phyloP scores from a whole-genome alignment of 768 basidiomycete genomes.

The Ramaria sp. region DNA sequence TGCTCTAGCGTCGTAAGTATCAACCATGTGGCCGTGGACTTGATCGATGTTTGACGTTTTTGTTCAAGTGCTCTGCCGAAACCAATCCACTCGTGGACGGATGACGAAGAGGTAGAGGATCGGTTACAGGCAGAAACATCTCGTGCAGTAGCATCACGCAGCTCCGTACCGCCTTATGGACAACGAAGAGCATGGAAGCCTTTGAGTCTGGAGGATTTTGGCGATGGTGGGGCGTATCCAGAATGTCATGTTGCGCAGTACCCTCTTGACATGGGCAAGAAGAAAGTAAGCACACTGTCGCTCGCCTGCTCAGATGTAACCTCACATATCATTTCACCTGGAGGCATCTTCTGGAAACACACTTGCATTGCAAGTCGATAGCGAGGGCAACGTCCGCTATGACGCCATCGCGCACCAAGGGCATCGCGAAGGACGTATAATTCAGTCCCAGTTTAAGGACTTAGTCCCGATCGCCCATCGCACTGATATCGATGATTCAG shows the following conservation, averaged over 20 bases:
- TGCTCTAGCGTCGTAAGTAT: slow-evolving; percentile 12
- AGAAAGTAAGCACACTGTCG: slow-evolving; percentile 53
- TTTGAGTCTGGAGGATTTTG: slow-evolving; percentile 70
- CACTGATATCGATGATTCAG: slow-evolving; percentile 72
- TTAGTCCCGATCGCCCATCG: slow-evolving; percentile 87
- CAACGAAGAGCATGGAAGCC: slow-evolving; percentile 83
- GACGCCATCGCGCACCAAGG: slow-evolving; percentile 97
- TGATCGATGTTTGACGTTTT: not conserved
- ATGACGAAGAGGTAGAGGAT: slow-evolving; percentile 57
- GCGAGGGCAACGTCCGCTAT: slow-evolving; percentile 92
- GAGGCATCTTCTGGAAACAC: slow-evolving; percentile 90
- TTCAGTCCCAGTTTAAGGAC: slow-evolving; percentile 97
- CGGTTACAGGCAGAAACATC: slow-evolving; percentile 20
- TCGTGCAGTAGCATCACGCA: slow-evolving; percentile 25
- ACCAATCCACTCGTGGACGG: slow-evolving; percentile 42
- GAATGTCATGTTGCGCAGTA: slow-evolving; percentile 98
- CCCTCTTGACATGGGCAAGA: slow-evolving; percentile 88
- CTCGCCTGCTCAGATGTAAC: not conserved
- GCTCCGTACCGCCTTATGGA: slow-evolving; percentile 72
- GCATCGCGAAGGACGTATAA: slow-evolving; percentile 70
- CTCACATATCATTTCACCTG: not conserved
- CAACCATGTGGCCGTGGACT: not conserved
- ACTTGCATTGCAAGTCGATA: slow-evolving; percentile 91
- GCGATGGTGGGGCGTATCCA: slow-evolving; percentile 81
- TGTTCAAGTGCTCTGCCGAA: slow-evolving; percentile 45